Percentiles rank a stretch among this genome's conserved stretches.
Evolutionary conservation across 2,329 filamentous ascomycete species (phyloP).

Genomic region (Monosporascus cannonballus): DNA sequence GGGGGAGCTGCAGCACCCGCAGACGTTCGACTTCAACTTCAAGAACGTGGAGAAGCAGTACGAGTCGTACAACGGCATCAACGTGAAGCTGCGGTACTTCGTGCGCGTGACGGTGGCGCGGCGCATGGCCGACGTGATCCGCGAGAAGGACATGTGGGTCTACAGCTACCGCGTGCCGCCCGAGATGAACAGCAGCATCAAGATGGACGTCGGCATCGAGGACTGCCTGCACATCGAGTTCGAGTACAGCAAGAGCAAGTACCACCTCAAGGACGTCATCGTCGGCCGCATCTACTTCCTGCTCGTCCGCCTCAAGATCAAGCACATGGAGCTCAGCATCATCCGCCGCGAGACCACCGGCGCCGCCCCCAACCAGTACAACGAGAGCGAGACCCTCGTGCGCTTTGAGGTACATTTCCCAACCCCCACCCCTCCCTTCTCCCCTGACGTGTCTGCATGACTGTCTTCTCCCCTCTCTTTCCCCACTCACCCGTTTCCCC

Average conservation of each 20-base stretch:
- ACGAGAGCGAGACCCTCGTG: constrained; percentile 96
- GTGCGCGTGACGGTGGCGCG: constrained; percentile 93
- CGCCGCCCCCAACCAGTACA: constrained; percentile 96
- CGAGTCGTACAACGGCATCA: constrained; percentile 99
- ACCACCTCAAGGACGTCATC: constrained; percentile 98
- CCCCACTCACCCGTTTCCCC: background rate
- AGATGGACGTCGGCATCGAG: constrained; percentile 99
- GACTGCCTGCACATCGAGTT: constrained; percentile 99
- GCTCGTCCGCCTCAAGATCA: constrained; percentile 95
- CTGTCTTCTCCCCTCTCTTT: background rate
- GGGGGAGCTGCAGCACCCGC: constrained; percentile 95
- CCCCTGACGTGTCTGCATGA: background rate
- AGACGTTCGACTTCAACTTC: constrained; percentile 99
- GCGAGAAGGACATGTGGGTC: constrained; percentile 99
- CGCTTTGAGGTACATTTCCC: constrained; percentile 74
- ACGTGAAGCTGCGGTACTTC: constrained; percentile 98
- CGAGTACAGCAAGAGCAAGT: constrained; percentile 98
- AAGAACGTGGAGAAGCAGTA: constrained; percentile 99
- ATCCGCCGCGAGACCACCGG: constrained; percentile 96
- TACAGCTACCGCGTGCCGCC: constrained; percentile 98
- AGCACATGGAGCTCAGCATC: constrained; percentile 99
- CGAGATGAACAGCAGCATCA: constrained; percentile 97
- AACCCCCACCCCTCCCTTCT: background rate
- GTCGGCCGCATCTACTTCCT: constrained; percentile 98
- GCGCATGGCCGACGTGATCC: constrained; percentile 95